Conservation (phyloP, 225 moss, liverwort and hornwort species). For the Ulota crispa region DNA sequence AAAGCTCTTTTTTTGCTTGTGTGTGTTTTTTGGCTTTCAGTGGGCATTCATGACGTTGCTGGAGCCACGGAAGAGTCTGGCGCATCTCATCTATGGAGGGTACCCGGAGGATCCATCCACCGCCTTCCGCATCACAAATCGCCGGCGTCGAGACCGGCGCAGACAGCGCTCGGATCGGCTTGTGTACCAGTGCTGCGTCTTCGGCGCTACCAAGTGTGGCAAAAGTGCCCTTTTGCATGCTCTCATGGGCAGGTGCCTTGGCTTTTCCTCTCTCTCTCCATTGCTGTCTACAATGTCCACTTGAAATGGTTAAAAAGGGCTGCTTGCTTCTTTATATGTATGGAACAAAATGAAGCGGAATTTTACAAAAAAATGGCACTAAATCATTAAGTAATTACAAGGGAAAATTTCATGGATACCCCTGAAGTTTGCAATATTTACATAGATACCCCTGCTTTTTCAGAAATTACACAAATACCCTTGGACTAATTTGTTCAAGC, state of each 20-base stretch:
- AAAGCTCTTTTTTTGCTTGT: neutral
- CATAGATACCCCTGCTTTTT: too few species aligned
- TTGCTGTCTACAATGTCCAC: too few species aligned
- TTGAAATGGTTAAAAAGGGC: neutral
- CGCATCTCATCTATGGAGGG: slow-evolving; percentile 83
- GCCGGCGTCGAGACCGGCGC: slow-evolving; percentile 76
- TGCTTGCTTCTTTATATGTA: neutral
- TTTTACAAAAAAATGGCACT: too few species aligned
- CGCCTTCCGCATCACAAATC: slow-evolving; percentile 78
- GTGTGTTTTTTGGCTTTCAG: slow-evolving; percentile 42
- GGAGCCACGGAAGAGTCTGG: slow-evolving; percentile 78
- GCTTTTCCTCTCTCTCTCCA: too few species aligned
- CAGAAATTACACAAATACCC: too few species aligned
- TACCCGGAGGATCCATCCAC: slow-evolving; percentile 78
- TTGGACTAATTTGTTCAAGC: too few species aligned
- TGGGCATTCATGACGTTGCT: slow-evolving; percentile 91
- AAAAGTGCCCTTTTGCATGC: slow-evolving; percentile 87
- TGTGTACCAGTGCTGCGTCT: slow-evolving; percentile 81
- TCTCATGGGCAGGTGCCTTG: slow-evolving; percentile 76
- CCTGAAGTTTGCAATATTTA: too few species aligned
- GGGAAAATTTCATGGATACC: too few species aligned
- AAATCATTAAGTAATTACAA: too few species aligned
- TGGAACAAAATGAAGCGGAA: too few species aligned
- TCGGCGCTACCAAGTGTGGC: slow-evolving; percentile 85
- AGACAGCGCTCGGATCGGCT: slow-evolving; percentile 68